These are phyloP conservation scores for Botrytis paeoniae DNA, from an alignment of 2,329 filamentous ascomycete genomes.

Conservation along the genomic window DNA sequence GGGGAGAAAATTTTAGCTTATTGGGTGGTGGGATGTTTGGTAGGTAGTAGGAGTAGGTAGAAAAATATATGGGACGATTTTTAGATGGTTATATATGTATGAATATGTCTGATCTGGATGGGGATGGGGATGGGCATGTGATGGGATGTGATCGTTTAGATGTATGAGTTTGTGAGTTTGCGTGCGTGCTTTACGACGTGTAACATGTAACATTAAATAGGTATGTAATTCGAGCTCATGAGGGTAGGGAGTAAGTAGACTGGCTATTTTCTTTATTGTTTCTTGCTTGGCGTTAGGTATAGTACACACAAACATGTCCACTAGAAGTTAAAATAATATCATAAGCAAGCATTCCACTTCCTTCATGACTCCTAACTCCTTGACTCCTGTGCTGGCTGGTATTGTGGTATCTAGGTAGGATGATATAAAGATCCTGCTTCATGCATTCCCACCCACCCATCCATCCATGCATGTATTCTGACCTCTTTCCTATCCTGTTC, in stretches of 20 bases:
- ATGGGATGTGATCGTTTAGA: background rate
- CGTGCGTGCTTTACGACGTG: background rate
- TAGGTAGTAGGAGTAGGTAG: background rate
- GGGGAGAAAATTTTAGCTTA: background rate
- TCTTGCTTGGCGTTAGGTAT: background rate
- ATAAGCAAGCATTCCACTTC: too few species aligned
- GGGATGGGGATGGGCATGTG: too few species aligned
- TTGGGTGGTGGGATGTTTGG: background rate
- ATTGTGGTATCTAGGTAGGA: background rate
- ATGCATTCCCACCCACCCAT: background rate
- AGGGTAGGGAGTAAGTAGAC: background rate
- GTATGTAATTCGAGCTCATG: background rate
- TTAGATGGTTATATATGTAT: background rate
- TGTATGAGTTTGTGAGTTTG: background rate
- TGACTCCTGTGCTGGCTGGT: background rate
- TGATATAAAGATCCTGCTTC: background rate
- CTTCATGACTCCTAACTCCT: background rate
- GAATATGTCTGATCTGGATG: too few species aligned
- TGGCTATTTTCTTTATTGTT: background rate
- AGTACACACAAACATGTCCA: too few species aligned
- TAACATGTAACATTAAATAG: background rate
- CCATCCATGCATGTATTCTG: background rate
- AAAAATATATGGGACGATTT: background rate
- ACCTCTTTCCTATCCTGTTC: background rate
- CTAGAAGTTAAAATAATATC: too few species aligned